Evolutionary conservation across 2,329 filamentous ascomycete genomes (phyloP).

Genomic region (Colletotrichum sp.): DNA sequence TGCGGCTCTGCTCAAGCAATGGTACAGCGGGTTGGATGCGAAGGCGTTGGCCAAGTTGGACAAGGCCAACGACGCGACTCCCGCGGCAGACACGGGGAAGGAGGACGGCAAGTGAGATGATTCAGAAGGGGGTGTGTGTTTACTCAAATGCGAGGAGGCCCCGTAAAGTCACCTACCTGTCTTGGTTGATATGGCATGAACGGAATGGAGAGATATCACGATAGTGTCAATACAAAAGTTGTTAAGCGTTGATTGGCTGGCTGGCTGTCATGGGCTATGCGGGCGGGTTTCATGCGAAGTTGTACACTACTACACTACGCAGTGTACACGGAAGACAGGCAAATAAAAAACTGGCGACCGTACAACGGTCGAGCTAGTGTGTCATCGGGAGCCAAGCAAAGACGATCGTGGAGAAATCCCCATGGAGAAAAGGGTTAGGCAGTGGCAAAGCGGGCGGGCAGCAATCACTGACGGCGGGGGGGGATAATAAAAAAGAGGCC

Average conservation of each 20-base stretch:
- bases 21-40: constrained; percentile 54
- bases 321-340: neutral
- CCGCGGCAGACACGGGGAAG: constrained; percentile 25
- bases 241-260: neutral
- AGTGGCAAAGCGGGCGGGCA: neutral
- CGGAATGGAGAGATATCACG: neutral
- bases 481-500: neutral
- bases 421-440: constrained; percentile 10
- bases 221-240: neutral
- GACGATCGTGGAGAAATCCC: constrained; percentile 19
- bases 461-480: neutral
- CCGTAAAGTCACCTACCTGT: neutral
- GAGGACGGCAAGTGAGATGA: neutral
- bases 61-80: constrained; percentile 47
- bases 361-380: neutral
- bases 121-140: neutral
- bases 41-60: constrained; percentile 52
- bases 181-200: neutral
- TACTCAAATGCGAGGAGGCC: neutral
- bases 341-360: neutral
- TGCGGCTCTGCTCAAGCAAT: constrained; percentile 52
- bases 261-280: neutral
- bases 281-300: neutral
- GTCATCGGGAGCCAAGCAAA: constrained; percentile 14
- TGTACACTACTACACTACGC: neutral